These are phyloP conservation scores for Xylariaceae sp. DNA, from an alignment of 2,329 filamentous ascomycete species.

Conservation along the genomic window DNA sequence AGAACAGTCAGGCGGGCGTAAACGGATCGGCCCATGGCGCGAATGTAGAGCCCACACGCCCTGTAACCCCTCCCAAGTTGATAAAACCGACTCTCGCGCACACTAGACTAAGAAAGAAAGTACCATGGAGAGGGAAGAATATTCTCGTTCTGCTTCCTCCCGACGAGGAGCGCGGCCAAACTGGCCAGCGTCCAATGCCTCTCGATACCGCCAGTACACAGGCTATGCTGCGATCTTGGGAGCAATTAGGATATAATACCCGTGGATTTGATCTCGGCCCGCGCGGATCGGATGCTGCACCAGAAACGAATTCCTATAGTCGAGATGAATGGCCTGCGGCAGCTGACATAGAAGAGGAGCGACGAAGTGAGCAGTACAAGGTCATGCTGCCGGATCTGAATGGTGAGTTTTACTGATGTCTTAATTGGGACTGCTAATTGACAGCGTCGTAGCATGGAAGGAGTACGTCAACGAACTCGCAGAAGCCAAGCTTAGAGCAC, in stretches of 20 bases:
- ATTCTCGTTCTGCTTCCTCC: constrained; percentile 65
- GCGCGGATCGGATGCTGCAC: constrained; percentile 24
- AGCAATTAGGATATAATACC: constrained; percentile 63
- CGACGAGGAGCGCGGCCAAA: constrained; percentile 59
- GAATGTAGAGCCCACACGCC: constrained; percentile 15
- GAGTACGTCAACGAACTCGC: constrained; percentile 75
- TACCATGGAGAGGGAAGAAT: constrained; percentile 70
- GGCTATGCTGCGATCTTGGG: constrained; percentile 60
- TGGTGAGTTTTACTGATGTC: constrained; percentile 36
- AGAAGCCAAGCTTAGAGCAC: constrained; percentile 85
- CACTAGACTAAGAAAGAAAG: constrained; percentile 62
- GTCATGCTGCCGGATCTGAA: constrained; percentile 68
- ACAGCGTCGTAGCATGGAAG: constrained; percentile 50
- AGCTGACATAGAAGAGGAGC: constrained; percentile 53
- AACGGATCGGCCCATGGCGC: constrained; percentile 29
- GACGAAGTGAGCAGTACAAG: constrained; percentile 46
- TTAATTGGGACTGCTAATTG: constrained; percentile 11
- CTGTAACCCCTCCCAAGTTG: constrained; percentile 28
- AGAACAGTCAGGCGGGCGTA: constrained; percentile 28
- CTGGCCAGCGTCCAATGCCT: constrained; percentile 49
- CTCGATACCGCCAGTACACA: constrained; percentile 52
- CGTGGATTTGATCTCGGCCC: constrained; percentile 62
- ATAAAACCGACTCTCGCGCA: constrained; percentile 37
- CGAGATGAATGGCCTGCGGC: constrained; percentile 62
- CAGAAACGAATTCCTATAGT: constrained; percentile 54